Conservation (phyloP, 176 grass and related monocot genomes). For the Tillandsia fasciculata region DNA sequence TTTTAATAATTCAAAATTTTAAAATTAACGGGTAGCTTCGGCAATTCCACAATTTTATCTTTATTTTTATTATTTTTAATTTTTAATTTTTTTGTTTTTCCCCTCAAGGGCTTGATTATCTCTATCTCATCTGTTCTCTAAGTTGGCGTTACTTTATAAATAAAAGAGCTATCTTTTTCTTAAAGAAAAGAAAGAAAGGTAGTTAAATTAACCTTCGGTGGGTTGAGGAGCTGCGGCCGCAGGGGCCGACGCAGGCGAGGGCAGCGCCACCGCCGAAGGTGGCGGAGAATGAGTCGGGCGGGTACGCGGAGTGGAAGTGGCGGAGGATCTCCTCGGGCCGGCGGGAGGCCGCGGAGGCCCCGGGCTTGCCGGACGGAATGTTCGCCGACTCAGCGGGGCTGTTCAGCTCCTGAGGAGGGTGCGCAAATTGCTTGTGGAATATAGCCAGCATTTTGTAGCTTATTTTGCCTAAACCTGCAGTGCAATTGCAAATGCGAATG, state of each 20-base stretch:
- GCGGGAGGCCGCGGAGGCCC: conserved; percentile 1
- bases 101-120: no score
- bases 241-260: conserved; percentile 53
- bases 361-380: conserved; percentile 16
- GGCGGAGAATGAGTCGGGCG: conserved; percentile 39
- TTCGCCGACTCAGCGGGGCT: conserved; percentile 29
- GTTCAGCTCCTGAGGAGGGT: conserved; percentile 75
- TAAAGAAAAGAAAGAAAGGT: no score
- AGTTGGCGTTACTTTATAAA: no score
- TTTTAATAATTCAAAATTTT: no score
- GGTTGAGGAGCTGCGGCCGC: background rate
- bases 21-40: no score
- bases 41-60: no score
- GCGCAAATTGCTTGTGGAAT: conserved; percentile 78
- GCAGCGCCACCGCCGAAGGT: conserved; percentile 69
- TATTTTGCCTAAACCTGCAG: background rate
- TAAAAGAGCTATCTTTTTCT: no score
- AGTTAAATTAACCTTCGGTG: conserved; percentile 21
- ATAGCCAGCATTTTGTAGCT: conserved; percentile 54
- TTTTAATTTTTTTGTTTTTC: no score
- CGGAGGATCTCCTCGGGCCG: conserved; percentile 62
- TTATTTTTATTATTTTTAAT: no score
- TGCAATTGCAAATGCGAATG: background rate
- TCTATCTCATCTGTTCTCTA: no score
- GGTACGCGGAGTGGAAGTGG: conserved; percentile 51